These are phyloP conservation scores for Pleomassaria siparia DNA, from an alignment of 2,329 filamentous ascomycete genomes.

Conservation along the genomic window DNA sequence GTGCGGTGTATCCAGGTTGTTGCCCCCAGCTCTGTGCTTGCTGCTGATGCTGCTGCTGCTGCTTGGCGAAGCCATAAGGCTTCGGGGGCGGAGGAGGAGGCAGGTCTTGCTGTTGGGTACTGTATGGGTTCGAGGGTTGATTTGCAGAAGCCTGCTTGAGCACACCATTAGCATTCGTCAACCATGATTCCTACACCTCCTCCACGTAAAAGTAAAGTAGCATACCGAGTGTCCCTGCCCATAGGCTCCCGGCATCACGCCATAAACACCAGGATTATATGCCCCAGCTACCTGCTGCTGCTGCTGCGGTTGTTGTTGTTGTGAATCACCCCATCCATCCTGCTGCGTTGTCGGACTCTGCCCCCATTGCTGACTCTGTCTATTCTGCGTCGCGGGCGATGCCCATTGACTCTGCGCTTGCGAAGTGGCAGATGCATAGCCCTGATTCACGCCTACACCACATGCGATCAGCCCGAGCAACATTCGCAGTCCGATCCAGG, in stretches of 20 bases:
- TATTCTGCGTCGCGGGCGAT: constrained; percentile 19
- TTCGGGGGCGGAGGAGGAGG: constrained; percentile 43
- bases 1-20: constrained; percentile 13
- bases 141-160: constrained; percentile 10
- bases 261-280: constrained; percentile 39
- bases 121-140: constrained; percentile 16
- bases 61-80: constrained; percentile 33
- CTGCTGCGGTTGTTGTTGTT: constrained; percentile 7
- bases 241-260: constrained; percentile 32
- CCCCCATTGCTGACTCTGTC: constrained; percentile 26
- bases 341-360: constrained; percentile 16
- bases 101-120: constrained; percentile 26
- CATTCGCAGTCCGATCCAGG: not conserved
- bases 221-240: constrained; percentile 14
- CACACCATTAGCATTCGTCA: constrained; percentile 3
- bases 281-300: constrained; percentile 21
- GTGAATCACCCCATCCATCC: constrained; percentile 2
- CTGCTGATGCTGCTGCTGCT: constrained; percentile 15
- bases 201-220: not conserved
- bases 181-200: not conserved
- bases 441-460: constrained; percentile 9
- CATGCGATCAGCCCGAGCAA: not conserved
- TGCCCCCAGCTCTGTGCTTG: constrained; percentile 15
- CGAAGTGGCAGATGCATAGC: constrained; percentile 27
- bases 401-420: constrained; percentile 34